Base-by-base conservation (phyloP, 1,284 basidiomycete species). In the Leccinum laetum region DNA sequence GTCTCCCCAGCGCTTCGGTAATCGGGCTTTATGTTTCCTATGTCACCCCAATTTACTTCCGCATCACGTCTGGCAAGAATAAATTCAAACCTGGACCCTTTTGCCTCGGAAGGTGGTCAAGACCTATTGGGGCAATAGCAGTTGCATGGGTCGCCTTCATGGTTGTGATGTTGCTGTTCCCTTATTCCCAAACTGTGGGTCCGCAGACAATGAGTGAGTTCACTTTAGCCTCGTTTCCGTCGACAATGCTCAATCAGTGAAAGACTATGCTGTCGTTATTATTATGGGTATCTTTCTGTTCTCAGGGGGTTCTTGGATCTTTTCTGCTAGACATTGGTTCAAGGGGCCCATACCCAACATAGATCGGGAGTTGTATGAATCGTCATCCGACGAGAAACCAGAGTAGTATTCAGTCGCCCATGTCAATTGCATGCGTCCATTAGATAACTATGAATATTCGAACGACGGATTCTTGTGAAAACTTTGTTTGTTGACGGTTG, bases 261-360 rank as follows among this genome's bases (percentile, higher is more conserved):
- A 60, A 90, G 86, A 90, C 70, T 89, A 88, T 64, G 81, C 88
- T 0, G 80, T 88, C 18, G 84, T 90, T 13, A 83, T 90, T 49
- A 81, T 89, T 64, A 79, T 82, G 79, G 77, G 76, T 2, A 85
- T 90, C 3, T 86, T 90, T 71, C 69, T 88, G 16, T 88, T 89
- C 68, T 84, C 88, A 0, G 73, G 82, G 0, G 64, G 79, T 2
- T 88, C 84, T 14, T 90, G 89, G 87, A 69, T 86, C 0, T 35
- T 87, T 18, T 89, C 87, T 10, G 87, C 88, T 0, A 80, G 79
- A 24, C 82, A 84, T 64, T 90, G 89, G 88, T 90, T 90, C 75
- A 80, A 75, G 29, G 87, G 87, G 0, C 87, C 87, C 5, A 77
- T 89, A 49, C 58, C 71, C 16, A 73, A 68, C 60, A 53, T 67